Conservation (phyloP, 495 filamentous ascomycete genomes). For the Neurospora sp. region DNA sequence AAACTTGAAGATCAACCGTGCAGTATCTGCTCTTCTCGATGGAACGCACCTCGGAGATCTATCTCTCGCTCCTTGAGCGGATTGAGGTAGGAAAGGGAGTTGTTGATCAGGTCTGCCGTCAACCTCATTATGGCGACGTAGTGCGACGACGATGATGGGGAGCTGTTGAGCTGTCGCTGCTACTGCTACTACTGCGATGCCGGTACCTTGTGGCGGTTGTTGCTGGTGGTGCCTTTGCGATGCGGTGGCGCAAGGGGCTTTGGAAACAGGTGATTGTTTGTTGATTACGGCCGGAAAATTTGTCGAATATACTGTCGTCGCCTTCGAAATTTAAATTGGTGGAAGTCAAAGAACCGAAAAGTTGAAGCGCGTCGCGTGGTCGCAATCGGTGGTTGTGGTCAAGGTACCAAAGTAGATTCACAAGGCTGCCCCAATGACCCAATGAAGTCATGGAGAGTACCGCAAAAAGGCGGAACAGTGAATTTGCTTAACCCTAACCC, state of each 20-base stretch:
- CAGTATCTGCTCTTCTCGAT: slow-evolving; percentile 97
- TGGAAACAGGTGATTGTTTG: too few relatives aligned
- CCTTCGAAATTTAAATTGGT: neutral
- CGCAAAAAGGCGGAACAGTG: neutral
- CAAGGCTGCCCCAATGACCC: neutral
- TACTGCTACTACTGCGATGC: neutral
- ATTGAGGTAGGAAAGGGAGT: slow-evolving; percentile 93
- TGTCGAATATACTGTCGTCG: neutral
- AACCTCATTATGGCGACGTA: slow-evolving; percentile 60
- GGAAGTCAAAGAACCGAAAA: neutral
- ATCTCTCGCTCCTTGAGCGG: slow-evolving; percentile 96
- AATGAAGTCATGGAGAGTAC: neutral
- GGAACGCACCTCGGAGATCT: slow-evolving; percentile 94
- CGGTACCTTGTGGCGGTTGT: neutral
- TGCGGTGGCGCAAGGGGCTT: neutral
- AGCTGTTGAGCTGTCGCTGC: neutral
- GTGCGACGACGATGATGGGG: neutral
- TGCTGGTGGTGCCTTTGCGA: neutral
- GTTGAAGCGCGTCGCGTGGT: neutral
- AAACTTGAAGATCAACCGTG: slow-evolving; percentile 43
- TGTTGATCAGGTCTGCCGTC: slow-evolving; percentile 84
- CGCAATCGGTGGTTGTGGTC: neutral
- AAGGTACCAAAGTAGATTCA: neutral
- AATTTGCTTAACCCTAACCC: neutral
- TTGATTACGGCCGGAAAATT: neutral